Evolutionary conservation across 495 filamentous ascomycete genomes (phyloP), one percentile per base, ranked within the genome.

Genomic region (Penicillium silybi): DNA sequence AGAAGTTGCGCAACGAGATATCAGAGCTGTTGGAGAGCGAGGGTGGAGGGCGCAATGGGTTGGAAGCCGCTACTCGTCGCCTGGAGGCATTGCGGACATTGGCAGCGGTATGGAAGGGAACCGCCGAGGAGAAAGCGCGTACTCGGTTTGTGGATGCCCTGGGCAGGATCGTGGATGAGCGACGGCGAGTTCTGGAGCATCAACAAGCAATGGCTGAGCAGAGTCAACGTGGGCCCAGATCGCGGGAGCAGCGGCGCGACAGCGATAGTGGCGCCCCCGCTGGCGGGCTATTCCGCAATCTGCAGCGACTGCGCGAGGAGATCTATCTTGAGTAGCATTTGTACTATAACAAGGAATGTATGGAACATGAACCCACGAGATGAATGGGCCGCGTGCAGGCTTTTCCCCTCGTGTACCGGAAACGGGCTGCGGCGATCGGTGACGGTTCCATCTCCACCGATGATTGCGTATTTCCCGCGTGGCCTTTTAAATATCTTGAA

Each of bases 71-170:
- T 1, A 79, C 78, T 16, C 73, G 73, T 16, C 78, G 89, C 11
- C 82, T 97, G 16, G 82, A 86, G 57, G 80, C 85, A 59, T 70
- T 98, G 22, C 83, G 87, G 52, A 77, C 81, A 41, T 72, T 96
- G 56, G 79, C 80, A 13, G 67, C 68, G 11, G 84, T 97, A n/a
- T 97, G 95, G 89, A 91, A 88, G 61, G 90, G 90, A 1, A 96
- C 95, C 16, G 86, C 88, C 0, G 93, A 97, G 76, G 93, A 96
- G 57, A 92, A 86, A 63, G 90, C 90, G 23, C 76, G 95, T 53
- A 70, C 72, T 10, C 86, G 81, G 48, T 89, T 97, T 63, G 84
- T 98, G 43, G 91, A 97, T 51, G 77, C 80, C 44, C 62, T 98
- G 50, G 83, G 82, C 34, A 74, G 73, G 64, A 69, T 80, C 37